Evolutionary conservation across 768 basidiomycete species (phyloP).

Genomic region (Hericium alpestre): DNA sequence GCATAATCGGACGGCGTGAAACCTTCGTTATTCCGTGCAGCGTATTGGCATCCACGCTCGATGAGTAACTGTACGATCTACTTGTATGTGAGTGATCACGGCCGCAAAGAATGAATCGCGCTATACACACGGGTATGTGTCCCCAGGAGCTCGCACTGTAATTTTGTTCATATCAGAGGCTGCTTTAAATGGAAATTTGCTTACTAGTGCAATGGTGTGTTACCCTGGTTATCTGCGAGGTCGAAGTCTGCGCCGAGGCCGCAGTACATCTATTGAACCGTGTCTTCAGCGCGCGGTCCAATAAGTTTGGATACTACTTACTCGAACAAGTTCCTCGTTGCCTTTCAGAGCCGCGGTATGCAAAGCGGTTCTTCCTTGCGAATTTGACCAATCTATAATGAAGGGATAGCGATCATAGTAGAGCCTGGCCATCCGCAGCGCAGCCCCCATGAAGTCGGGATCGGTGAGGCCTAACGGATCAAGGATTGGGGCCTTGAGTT

Average conservation of each 20-base stretch:
- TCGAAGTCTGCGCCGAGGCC: slow-evolving; percentile 87
- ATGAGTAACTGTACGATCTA: slow-evolving; percentile 80
- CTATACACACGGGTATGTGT: slow-evolving; percentile 55
- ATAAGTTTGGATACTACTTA: slow-evolving; percentile 27
- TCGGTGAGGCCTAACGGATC: slow-evolving; percentile 39
- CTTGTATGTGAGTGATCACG: slow-evolving; percentile 9
- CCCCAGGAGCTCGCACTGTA: slow-evolving; percentile 81
- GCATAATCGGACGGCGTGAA: slow-evolving; percentile 92
- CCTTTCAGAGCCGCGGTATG: slow-evolving; percentile 84
- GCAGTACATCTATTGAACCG: slow-evolving; percentile 61
- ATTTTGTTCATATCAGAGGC: slow-evolving; percentile 4
- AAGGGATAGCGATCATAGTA: slow-evolving; percentile 83
- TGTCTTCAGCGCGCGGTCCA: neutral
- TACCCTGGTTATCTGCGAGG: slow-evolving; percentile 83
- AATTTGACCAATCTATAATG: slow-evolving; percentile 88
- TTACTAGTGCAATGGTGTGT: slow-evolving; percentile 88
- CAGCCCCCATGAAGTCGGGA: slow-evolving; percentile 58
- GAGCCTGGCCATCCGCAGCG: slow-evolving; percentile 75
- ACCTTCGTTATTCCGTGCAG: slow-evolving; percentile 79
- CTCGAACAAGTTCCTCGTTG: slow-evolving; percentile 80
- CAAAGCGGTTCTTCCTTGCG: slow-evolving; percentile 80
- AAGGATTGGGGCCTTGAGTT: slow-evolving; percentile 46
- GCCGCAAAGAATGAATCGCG: neutral
- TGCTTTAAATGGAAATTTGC: slow-evolving; percentile 19
- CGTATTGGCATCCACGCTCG: slow-evolving; percentile 78